These are phyloP conservation scores for Rosa lucieae DNA, from an alignment of 306 rosid genomes.

Conservation along the genomic window DNA sequence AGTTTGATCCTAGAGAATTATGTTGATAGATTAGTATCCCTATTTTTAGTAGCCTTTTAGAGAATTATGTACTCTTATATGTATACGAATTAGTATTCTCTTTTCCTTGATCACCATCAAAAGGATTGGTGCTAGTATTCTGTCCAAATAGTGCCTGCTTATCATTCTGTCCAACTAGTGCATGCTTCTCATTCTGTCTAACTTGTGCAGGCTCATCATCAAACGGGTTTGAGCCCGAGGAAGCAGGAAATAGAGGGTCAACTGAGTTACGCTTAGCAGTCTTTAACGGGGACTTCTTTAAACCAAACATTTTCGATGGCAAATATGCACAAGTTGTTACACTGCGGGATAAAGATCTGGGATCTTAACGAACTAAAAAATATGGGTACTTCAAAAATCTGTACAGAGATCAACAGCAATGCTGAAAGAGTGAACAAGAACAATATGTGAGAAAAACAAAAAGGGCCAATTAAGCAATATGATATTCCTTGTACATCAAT, in stretches of 20 bases:
- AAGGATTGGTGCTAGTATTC: conserved; percentile 63
- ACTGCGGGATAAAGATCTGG: conserved; percentile 14
- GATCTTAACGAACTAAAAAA: conserved; percentile 12
- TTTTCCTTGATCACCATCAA: conserved; percentile 53
- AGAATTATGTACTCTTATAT: conserved; percentile 20
- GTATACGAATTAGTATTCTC: conserved; percentile 37
- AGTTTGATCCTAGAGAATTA: no score
- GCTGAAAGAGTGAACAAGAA: conserved; percentile 56
- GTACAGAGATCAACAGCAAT: conserved; percentile 25
- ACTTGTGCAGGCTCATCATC: conserved; percentile 39
- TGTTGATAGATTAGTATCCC: no score
- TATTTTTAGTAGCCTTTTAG: no score
- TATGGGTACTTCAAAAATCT: conserved; percentile 3
- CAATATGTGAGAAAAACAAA: background rate
- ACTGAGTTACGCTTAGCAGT: conserved; percentile 43
- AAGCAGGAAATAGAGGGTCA: conserved; percentile 45
- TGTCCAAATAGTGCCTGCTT: conserved; percentile 40
- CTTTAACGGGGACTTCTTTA: conserved; percentile 71
- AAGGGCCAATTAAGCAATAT: background rate
- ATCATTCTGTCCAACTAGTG: background rate
- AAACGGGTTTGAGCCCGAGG: conserved; percentile 61
- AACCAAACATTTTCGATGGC: conserved; percentile 56
- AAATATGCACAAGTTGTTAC: conserved; percentile 20
- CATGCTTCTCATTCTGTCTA: conserved; percentile 23
- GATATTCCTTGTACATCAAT: no score